Base-by-base conservation (phyloP, 2,329 filamentous ascomycete genomes). In the Hymenoscyphus fructigenus region DNA sequence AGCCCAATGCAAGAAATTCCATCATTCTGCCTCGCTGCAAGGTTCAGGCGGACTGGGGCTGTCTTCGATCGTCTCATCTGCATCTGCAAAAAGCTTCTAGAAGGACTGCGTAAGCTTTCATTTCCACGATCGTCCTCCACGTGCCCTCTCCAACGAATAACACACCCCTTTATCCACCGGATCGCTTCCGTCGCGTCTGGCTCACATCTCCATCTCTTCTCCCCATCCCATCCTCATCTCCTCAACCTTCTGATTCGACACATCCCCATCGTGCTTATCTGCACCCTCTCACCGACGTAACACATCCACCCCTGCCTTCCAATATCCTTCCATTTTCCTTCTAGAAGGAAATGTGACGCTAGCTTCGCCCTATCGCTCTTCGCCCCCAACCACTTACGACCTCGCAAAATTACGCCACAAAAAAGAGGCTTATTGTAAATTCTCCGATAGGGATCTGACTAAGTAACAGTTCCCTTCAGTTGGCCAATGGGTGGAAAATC, bases 261-360 rank as follows among this genome's bases (percentile, higher is more conserved):
- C 3, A 9, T n/a, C n/a, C 7, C 44, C 20, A 20, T 23, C 44
- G n/a, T 50, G 34, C 44, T 50, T 50, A 50, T 50, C 44, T 44
- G 44, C 44, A 23, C 20, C 44, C 17, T 50, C 44, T 50, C 44
- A 23, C 44, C 44, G 44, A 26, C n/a, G 44, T 26, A 23, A 23
- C 44, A 20, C 44, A 50, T 36, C 6, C 20, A 17, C 32, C 9
- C 20, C 15, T 17, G 20, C 59, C 20, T 60, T 60, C 41, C 34
- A 60, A 17, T 20, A 47, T 47, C 41, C 38, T 60, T 60, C 59
- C 59, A 53, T 34, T 23, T 23, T 20, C 34, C 41, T 53, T 60
- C 59, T 53, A 60, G 59, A 53, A 60, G 38, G 20, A 59, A 29
- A 29, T 60, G 58, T 14, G n/a, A 44, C 17, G 23, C 20, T 23